Evolutionary conservation across 305 asterid genomes (phyloP).

Genomic region (Fraxinus ornus): DNA sequence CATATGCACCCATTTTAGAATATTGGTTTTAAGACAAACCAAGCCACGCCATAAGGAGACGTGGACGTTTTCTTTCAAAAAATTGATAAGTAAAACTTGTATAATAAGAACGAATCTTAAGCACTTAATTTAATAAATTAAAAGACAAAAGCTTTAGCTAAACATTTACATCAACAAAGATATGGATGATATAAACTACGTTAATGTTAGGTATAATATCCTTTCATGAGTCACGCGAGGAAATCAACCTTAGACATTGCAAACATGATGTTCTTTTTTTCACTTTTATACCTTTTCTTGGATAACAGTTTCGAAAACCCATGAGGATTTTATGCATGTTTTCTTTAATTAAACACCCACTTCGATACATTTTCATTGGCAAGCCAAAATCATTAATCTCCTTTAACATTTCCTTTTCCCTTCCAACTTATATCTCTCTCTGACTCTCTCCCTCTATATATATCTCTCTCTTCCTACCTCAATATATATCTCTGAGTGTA

Average conservation of each 20-base stretch:
- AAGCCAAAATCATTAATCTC: slow-evolving; percentile 25
- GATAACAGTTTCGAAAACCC: slow-evolving; percentile 46
- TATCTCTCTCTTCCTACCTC: neutral
- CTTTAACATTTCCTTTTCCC: slow-evolving; percentile 31
- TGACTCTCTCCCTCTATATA: slow-evolving; percentile 1
- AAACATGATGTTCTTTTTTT: slow-evolving; percentile 4
- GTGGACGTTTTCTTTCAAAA: too few relatives aligned
- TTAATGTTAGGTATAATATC: slow-evolving; percentile 1
- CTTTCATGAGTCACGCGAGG: slow-evolving; percentile 44
- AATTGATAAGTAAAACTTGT: too few relatives aligned
- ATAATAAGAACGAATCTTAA: too few relatives aligned
- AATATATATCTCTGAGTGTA: neutral
- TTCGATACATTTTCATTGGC: slow-evolving; percentile 18
- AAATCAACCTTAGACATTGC: slow-evolving; percentile 51
- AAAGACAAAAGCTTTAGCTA: neutral
- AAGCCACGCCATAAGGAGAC: too few relatives aligned
- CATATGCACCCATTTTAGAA: too few relatives aligned
- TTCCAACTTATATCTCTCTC: slow-evolving; percentile 14
- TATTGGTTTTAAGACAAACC: too few relatives aligned
- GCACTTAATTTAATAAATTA: too few relatives aligned
- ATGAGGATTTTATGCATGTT: slow-evolving; percentile 52
- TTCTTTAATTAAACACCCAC: slow-evolving; percentile 18
- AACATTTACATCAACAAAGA: neutral
- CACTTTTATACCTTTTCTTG: slow-evolving; percentile 19
- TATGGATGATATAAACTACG: neutral